These are phyloP conservation scores for Monosporozyma servazzii DNA, from an alignment of 805 yeast genomes.

Conservation along the genomic window DNA sequence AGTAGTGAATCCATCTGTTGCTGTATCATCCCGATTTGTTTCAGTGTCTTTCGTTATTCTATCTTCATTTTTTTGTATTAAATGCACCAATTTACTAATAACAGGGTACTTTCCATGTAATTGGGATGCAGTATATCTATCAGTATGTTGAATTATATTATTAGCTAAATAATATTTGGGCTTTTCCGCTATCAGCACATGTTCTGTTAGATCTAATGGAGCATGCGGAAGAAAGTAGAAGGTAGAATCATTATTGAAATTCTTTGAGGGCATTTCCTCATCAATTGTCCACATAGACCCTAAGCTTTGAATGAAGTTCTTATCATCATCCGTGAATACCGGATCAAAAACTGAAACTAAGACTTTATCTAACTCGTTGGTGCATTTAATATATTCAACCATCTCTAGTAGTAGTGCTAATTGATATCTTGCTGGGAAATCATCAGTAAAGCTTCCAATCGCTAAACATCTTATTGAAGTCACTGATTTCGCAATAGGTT, in stretches of 20 bases:
- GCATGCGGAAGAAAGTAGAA: constrained; percentile 72
- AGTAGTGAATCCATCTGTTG: constrained; percentile 16
- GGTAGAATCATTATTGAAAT: constrained; percentile 17
- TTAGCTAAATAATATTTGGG: constrained; percentile 44
- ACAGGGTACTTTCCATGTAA: constrained; percentile 37
- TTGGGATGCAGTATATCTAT: constrained; percentile 37
- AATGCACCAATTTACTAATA: constrained; percentile 32
- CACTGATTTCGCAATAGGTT: constrained; percentile 8
- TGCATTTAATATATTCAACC: constrained; percentile 12
- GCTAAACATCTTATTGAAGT: constrained; percentile 54
- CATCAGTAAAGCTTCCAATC: constrained; percentile 55
- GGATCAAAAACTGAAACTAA: constrained; percentile 58
- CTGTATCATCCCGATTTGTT: constrained; percentile 4
- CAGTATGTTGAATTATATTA: constrained; percentile 45
- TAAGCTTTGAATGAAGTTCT: constrained; percentile 22
- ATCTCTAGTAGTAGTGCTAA: constrained; percentile 47
- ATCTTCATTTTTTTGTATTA: not conserved
- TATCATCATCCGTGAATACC: constrained; percentile 42
- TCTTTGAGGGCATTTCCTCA: constrained; percentile 13
- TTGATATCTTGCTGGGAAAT: constrained; percentile 55
- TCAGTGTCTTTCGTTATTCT: constrained; percentile 9
- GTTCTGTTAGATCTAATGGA: constrained; percentile 45
- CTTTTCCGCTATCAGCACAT: constrained; percentile 24
- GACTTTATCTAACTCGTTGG: not conserved
- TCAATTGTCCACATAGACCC: constrained; percentile 25